Percentiles rank a stretch among this genome's conserved stretches.
These are phyloP conservation scores for Climacium dendroides DNA, from an alignment of 225 moss, liverwort and hornwort genomes.

Conservation along the genomic window DNA sequence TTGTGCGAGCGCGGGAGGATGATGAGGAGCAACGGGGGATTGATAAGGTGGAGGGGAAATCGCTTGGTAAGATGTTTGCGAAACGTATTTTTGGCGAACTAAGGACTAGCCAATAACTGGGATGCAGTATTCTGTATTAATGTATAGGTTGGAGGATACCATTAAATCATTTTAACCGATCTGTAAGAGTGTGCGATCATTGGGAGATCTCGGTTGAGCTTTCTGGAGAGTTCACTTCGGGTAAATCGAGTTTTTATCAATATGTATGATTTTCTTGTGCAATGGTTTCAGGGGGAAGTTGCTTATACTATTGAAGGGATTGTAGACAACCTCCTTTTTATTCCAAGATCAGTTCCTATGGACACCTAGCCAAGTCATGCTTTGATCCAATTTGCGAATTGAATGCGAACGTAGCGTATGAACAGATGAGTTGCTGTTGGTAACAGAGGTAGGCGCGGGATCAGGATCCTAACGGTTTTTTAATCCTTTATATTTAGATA, in stretches of 20 bases:
- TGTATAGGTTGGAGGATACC: background rate
- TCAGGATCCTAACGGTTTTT: background rate
- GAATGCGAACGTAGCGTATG: background rate
- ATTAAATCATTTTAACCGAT: background rate
- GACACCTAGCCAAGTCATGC: background rate
- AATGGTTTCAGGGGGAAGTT: background rate
- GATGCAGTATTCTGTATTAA: background rate
- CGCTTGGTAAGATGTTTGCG: background rate
- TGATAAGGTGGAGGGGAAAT: background rate
- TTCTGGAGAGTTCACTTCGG: background rate
- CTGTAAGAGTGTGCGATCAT: background rate
- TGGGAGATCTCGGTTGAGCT: background rate
- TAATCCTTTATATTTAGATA: background rate
- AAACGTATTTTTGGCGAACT: background rate
- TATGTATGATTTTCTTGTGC: background rate
- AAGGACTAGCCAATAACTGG: background rate
- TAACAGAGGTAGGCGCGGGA: background rate
- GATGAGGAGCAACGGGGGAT: background rate
- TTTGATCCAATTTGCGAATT: background rate
- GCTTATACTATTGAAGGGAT: background rate
- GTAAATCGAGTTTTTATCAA: background rate
- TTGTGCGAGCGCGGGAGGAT: conserved; percentile 3
- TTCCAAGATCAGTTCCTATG: background rate
- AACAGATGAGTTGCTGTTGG: background rate
- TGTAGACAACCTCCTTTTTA: background rate